Evolutionary conservation across 805 yeast genomes (phyloP).

Genomic region (Suhomyces sp.): DNA sequence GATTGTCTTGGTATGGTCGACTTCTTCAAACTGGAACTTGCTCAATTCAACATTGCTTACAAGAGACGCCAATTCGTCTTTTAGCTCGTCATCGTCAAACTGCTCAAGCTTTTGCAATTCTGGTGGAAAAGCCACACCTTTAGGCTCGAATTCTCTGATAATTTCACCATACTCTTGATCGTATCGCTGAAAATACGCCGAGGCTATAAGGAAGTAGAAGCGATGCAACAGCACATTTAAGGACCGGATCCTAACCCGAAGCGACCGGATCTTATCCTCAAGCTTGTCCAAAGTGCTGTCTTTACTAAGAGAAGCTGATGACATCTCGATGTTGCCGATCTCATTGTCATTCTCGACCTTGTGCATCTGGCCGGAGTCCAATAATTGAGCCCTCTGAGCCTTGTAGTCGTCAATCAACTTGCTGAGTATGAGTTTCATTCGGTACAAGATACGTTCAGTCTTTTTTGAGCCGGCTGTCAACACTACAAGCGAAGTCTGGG

Average conservation of each 20-base stretch:
- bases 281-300: conserved; percentile 10
- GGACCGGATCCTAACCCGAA: conserved; percentile 36
- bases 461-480: conserved; percentile 42
- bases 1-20: not conserved
- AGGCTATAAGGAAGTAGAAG: conserved; percentile 72
- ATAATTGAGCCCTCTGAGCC: conserved; percentile 21
- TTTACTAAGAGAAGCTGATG: not conserved
- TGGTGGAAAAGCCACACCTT: conserved; percentile 1
- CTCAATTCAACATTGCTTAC: conserved; percentile 14
- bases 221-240: conserved; percentile 70
- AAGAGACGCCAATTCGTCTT: conserved; percentile 22
- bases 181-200: conserved; percentile 59
- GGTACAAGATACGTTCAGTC: conserved; percentile 22
- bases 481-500: conserved; percentile 47
- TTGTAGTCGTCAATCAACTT: conserved; percentile 14
- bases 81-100: conserved; percentile 7
- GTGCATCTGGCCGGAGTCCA: not conserved
- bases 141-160: conserved; percentile 14
- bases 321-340: conserved; percentile 12
- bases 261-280: conserved; percentile 23
- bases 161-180: conserved; percentile 32
- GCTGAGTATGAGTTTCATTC: conserved; percentile 19
- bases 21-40: conserved; percentile 6
- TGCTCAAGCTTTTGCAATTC: conserved; percentile 5
- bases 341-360: conserved; percentile 16